These are phyloP conservation scores for Hypoxylon sp. DNA, from an alignment of 2,329 filamentous ascomycete genomes.

Conservation along the genomic window DNA sequence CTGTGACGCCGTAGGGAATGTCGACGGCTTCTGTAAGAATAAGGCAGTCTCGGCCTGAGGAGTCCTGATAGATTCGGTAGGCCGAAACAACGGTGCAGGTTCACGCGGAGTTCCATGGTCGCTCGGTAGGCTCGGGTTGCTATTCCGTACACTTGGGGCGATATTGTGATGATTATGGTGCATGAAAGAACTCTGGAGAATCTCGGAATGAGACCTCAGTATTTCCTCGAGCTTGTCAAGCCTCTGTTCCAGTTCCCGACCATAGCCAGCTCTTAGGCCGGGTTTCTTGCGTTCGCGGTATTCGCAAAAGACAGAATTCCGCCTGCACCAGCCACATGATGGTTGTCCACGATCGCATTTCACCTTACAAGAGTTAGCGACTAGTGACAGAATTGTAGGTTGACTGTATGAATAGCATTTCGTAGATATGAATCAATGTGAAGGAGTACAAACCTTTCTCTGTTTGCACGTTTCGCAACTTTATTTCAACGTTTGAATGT, in stretches of 20 bases:
- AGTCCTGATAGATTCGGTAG: conserved; percentile 64
- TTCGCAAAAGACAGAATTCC: conserved; percentile 73
- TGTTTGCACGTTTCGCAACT: conserved; percentile 85
- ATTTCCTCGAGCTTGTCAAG: conserved; percentile 78
- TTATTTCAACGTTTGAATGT: conserved; percentile 51
- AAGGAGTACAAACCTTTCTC: conserved; percentile 71
- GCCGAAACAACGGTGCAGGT: conserved; percentile 60
- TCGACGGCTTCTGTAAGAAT: conserved; percentile 72
- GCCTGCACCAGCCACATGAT: conserved; percentile 76
- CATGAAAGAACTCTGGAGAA: conserved; percentile 70
- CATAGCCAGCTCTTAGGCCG: conserved; percentile 75
- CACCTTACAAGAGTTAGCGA: conserved; percentile 60
- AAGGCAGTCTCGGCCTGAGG: conserved; percentile 70
- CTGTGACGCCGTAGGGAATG: conserved; percentile 62
- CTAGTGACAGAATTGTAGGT: conserved; percentile 13
- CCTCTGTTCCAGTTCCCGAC: conserved; percentile 78
- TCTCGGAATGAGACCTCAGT: conserved; percentile 74
- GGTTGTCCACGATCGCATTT: conserved; percentile 84
- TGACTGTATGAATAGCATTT: not conserved
- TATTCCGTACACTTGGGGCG: conserved; percentile 62
- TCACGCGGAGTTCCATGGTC: conserved; percentile 70
- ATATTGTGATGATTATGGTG: conserved; percentile 54
- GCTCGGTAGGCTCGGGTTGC: conserved; percentile 65
- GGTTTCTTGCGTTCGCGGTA: conserved; percentile 79
- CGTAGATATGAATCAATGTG: not conserved